Evolutionary conservation across 1,284 basidiomycete genomes (phyloP), one percentile per base, ranked within the genome.

Genomic region (Boletus smithii): DNA sequence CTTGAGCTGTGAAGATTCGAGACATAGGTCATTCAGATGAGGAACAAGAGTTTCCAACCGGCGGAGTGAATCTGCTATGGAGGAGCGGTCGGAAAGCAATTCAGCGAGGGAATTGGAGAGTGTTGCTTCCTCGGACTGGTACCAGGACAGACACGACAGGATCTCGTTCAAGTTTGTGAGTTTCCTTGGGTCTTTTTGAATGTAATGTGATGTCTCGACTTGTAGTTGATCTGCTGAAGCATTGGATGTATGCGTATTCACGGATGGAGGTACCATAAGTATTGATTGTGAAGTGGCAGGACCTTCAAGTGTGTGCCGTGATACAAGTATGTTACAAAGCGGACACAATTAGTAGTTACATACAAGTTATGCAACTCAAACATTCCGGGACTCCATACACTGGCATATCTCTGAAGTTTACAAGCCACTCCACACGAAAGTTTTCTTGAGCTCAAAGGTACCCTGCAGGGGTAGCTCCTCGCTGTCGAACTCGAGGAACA

Each of bases 61-160:
- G 8, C 69, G 59, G 31, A 94, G 73, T 16, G 91, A 84, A 18
- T 70, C 63, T 30, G 82, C 67, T 42, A 94, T 81, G 10, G 85
- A 82, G 17, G 83, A 77, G 41, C 80, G 75, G 48, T 84, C 75
- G 34, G 85, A 79, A 18, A 95, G 74, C 22, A 94, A 73, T 38
- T 80, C 74, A 4, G 87, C 75, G 42, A 95, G 79, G n/a, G 85
- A 83, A 42, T 79, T 75, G 10, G 91, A 89, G 14, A 95, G 77
- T 22, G 84, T 75, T 29, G 84, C 74, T 60, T 95, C 91, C 63
- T 90, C 81, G 11, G 83, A 79, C 57, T 93, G 83, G 30, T 91
- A 79, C 18, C 79, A 75, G 23, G 86, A 83, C n/a, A 90, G 72
- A 48, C 78, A 80, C 16, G 81, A 78, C 11, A 89, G 69, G 33